Evolutionary conservation across 2,329 filamentous ascomycete species (phyloP), one percentile per base, ranked within the genome.

Genomic region (Fusarium mexicanum): DNA sequence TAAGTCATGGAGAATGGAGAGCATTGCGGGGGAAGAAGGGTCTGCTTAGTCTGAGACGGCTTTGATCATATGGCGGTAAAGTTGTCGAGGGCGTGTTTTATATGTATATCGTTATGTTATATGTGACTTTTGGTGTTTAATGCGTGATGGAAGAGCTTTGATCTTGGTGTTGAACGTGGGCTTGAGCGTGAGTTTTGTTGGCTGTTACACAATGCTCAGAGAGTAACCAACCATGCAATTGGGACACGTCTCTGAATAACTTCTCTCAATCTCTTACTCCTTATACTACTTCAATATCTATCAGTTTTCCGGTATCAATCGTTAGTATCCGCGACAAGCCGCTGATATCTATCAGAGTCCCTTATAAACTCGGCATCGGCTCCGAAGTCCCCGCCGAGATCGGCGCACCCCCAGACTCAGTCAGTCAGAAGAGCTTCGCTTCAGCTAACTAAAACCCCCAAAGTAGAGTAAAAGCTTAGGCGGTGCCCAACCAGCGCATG

Each of bases 341-440:
- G 67, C n/a, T 50, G 47, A 55, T 11, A 17, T 69, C 38, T 47
- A 14, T 69, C 38, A 8, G 8, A 38, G 51, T 55, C 35, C 35
- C 33, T 47, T 29, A 24, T 26, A 53, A 20, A 59, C 53, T 72
- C 71, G 71, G 71, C 48, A 47, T 18, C 59, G 59, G 46, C 61
- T 51, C 71, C 71, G 71, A 73, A 64, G 24, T 35, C 24, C 10
- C 38, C 40, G 71, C 71, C 71, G 71, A 73, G 63, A 47, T 73
- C 71, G 71, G 71, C 62, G 67, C 46, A 22, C 46, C 44, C 40
- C 69, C 51, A 29, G 65, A 37, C 33, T 57, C 50, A 47, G 48
- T 16, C 37, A 59, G 31, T 18, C 31, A 41, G 40, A 43, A 47
- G 37, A 48, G 46, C 54, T 65, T 31, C 40, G 66, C 37, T 46